These are phyloP conservation scores for Wickerhamomyces ciferrii DNA, from an alignment of 805 yeast species.

Conservation along the genomic window DNA sequence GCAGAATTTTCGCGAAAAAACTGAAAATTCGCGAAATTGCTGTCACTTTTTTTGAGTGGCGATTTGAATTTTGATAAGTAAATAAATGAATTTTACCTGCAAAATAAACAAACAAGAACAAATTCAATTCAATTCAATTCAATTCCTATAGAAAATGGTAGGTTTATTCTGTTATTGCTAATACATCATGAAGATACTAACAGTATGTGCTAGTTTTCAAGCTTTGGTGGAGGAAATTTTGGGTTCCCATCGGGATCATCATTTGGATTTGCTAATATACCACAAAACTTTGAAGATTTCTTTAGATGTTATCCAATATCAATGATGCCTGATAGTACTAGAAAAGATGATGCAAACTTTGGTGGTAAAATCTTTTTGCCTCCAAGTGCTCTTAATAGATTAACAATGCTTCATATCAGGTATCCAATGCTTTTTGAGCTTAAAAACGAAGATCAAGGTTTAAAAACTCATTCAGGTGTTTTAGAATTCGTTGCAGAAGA, in stretches of 20 bases:
- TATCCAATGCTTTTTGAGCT: slow-evolving; percentile 95
- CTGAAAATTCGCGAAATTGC: neutral
- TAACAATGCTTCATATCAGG: slow-evolving; percentile 85
- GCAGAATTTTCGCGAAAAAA: neutral
- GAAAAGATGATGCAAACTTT: slow-evolving; percentile 76
- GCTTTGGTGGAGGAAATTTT: slow-evolving; percentile 24
- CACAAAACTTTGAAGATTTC: slow-evolving; percentile 70
- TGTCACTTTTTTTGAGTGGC: neutral
- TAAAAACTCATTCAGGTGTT: slow-evolving; percentile 85
- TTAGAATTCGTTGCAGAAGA: slow-evolving; percentile 96
- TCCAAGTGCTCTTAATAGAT: slow-evolving; percentile 82
- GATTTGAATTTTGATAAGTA: neutral
- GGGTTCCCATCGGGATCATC: slow-evolving; percentile 10
- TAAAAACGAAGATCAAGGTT: slow-evolving; percentile 54
- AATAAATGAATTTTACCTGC: too few species aligned
- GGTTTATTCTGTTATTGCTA: neutral
- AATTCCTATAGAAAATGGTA: neutral
- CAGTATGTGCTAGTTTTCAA: slow-evolving; percentile 25
- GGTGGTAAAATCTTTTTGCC: slow-evolving; percentile 97
- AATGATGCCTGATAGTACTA: slow-evolving; percentile 68
- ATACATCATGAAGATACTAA: neutral
- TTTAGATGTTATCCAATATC: slow-evolving; percentile 90
- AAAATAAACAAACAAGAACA: neutral
- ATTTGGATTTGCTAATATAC: slow-evolving; percentile 23
- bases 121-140: neutral